These are phyloP conservation scores for Neurospora cerealis DNA, from an alignment of 495 filamentous ascomycete species.

Conservation along the genomic window DNA sequence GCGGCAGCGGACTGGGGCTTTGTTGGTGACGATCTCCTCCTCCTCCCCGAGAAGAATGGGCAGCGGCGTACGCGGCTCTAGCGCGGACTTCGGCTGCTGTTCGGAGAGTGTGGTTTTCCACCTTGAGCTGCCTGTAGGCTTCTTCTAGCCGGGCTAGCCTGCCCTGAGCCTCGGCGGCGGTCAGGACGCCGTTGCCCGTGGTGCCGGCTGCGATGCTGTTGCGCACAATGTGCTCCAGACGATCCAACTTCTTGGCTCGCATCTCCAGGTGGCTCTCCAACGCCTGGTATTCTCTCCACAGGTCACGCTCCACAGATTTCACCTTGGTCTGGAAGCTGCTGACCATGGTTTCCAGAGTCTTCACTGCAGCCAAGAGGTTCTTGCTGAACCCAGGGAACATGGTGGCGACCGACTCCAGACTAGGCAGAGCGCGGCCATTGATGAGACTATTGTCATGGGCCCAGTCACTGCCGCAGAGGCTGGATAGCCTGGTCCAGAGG, in stretches of 20 bases:
- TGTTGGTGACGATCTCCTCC: conserved; percentile 19
- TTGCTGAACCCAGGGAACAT: conserved; percentile 77
- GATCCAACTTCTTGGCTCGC: conserved; percentile 77
- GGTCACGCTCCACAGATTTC: conserved; percentile 72
- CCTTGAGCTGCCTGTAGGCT: conserved; percentile 73
- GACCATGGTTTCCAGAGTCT: conserved; percentile 75
- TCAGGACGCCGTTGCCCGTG: conserved; percentile 18
- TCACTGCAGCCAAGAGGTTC: conserved; percentile 77
- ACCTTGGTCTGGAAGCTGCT: conserved; percentile 72
- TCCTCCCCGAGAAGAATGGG: conserved; percentile 14
- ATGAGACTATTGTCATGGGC: conserved; percentile 80
- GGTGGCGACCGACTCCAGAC: conserved; percentile 69
- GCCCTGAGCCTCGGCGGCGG: conserved; percentile 28
- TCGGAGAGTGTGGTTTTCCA: conserved; percentile 69
- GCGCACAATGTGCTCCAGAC: conserved; percentile 66
- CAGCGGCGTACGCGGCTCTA: conserved; percentile 20
- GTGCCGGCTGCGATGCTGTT: conserved; percentile 36
- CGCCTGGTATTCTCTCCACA: conserved; percentile 82
- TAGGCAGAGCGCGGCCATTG: conserved; percentile 70
- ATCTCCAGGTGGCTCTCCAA: conserved; percentile 72
- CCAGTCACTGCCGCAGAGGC: conserved; percentile 88
- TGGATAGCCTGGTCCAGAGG: conserved; percentile 78
- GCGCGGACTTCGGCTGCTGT: conserved; percentile 37
- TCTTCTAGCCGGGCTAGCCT: conserved; percentile 65
- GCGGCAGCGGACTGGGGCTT: conserved; percentile 40